A percentile compares a stretch with the other conserved stretches of the same genome.
phyloP scores from a whole-genome alignment of 371 early-diverging fungal species.

The Mucor velutinosus region DNA sequence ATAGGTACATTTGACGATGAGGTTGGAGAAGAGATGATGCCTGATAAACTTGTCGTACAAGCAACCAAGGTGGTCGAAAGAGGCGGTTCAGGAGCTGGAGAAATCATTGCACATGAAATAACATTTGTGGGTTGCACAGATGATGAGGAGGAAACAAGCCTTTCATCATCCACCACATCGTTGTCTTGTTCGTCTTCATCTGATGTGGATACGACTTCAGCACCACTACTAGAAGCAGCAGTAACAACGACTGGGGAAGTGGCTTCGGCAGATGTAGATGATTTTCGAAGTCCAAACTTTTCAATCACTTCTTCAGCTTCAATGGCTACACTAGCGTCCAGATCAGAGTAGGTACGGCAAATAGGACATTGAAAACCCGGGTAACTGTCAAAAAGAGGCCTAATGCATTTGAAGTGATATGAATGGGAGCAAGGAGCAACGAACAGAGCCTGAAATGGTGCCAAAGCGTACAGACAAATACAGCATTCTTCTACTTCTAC shows the following conservation, averaged over 20 bases:
- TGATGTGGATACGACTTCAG: neutral
- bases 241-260: neutral
- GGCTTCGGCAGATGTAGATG: neutral
- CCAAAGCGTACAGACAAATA: conserved; percentile 90
- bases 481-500: conserved; percentile 78
- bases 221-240: neutral
- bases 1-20: conserved; percentile 1
- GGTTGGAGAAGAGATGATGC: conserved; percentile 12
- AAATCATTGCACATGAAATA: conserved; percentile 2
- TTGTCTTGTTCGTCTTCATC: conserved; percentile 1
- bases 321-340: conserved; percentile 82
- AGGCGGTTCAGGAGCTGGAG: conserved; percentile 14
- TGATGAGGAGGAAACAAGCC: neutral
- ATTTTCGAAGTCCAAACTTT: conserved; percentile 28
- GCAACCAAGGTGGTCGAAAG: conserved; percentile 24
- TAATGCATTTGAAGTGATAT: conserved; percentile 94
- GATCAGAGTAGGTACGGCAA: conserved; percentile 92
- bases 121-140: conserved; percentile 11
- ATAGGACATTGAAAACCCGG: conserved; percentile 92
- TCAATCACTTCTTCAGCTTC: conserved; percentile 63
- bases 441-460: conserved; percentile 92
- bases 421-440: conserved; percentile 94
- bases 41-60: conserved; percentile 26
- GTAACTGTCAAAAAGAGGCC: conserved; percentile 70
- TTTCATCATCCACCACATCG: neutral